Conservation (phyloP, 75 land plant genomes). For the Chamaecyparis obtusa region DNA sequence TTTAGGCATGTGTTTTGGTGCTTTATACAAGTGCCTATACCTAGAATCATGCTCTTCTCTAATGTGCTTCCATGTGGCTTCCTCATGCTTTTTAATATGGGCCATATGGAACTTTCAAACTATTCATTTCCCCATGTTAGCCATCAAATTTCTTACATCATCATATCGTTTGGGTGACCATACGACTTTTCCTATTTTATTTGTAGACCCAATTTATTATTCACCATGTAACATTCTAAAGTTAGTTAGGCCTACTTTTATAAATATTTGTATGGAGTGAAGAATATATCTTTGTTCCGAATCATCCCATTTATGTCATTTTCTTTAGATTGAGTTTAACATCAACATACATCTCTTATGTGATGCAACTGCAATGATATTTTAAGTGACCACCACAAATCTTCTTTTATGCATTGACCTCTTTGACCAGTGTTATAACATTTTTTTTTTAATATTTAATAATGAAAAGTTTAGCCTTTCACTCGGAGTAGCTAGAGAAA, state of each 20-base stretch:
- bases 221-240: background rate
- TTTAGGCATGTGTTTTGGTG: background rate
- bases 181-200: background rate
- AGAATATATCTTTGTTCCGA: background rate
- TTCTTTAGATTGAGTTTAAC: background rate
- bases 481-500: background rate
- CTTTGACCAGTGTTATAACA: background rate
- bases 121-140: background rate
- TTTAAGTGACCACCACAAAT: background rate
- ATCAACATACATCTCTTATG: background rate
- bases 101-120: background rate
- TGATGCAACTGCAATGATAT: too few relatives aligned
- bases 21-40: background rate
- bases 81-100: background rate
- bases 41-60: background rate
- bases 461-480: background rate
- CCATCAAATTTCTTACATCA: background rate
- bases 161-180: background rate
- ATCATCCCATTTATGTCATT: background rate
- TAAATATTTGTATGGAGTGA: too few relatives aligned
- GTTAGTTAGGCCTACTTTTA: background rate
- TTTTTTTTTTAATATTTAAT: too few relatives aligned
- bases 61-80: constrained; percentile 2
- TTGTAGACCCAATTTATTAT: too few relatives aligned
- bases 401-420: background rate